These are phyloP conservation scores for Hymenoscyphus scutula DNA, from an alignment of 2,329 filamentous ascomycete species.

Conservation along the genomic window DNA sequence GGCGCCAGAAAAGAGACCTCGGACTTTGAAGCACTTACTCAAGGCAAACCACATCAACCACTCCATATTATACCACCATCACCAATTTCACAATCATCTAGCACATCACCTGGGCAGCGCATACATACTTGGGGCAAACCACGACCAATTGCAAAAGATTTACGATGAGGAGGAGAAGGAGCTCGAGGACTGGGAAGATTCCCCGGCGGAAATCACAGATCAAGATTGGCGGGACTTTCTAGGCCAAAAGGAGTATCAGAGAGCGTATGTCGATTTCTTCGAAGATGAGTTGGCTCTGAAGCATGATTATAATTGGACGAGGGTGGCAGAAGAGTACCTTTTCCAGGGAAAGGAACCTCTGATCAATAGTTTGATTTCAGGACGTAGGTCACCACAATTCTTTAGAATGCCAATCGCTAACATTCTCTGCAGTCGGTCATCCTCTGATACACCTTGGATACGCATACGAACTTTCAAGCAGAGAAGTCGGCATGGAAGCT, in stretches of 20 bases:
- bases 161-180: constrained; percentile 74
- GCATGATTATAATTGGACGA: constrained; percentile 78
- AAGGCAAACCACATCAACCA: constrained; percentile 91
- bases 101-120: constrained; percentile 80
- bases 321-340: constrained; percentile 72
- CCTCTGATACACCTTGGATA: constrained; percentile 95
- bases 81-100: constrained; percentile 78
- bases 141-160: constrained; percentile 70
- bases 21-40: constrained; percentile 85
- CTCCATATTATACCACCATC: constrained; percentile 73
- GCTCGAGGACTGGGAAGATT: constrained; percentile 78
- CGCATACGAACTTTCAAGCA: constrained; percentile 82
- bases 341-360: constrained; percentile 73
- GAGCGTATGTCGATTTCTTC: constrained; percentile 91
- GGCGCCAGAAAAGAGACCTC: constrained; percentile 70
- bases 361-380: constrained; percentile 75
- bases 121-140: constrained; percentile 77
- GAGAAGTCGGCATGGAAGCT: constrained; percentile 85
- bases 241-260: constrained; percentile 77
- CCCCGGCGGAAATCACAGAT: constrained; percentile 77
- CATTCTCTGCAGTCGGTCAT: constrained; percentile 64
- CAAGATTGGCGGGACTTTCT: constrained; percentile 86
- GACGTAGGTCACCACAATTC: constrained; percentile 57
- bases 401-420: constrained; percentile 11
- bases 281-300: constrained; percentile 79